Evolutionary conservation across 345 rosid genomes (phyloP).

Genomic region (Cardamine resedifolia): DNA sequence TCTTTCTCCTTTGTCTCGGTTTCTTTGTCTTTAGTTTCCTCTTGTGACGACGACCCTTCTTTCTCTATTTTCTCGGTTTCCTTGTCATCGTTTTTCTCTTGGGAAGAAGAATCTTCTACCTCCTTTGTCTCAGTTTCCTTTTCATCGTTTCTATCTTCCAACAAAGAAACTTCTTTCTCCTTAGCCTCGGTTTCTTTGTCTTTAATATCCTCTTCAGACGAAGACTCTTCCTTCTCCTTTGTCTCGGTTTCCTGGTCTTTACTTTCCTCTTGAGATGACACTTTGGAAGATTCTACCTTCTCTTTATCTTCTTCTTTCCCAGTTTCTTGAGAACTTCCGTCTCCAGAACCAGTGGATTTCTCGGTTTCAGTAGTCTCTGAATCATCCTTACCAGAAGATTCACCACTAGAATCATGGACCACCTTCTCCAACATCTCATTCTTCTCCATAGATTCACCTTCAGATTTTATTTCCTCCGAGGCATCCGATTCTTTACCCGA

Average conservation of each 20-base stretch:
- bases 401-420: slow-evolving; percentile 39
- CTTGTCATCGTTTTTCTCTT: slow-evolving; percentile 8
- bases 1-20: background rate
- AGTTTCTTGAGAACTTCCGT: background rate
- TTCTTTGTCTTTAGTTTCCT: background rate
- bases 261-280: slow-evolving; percentile 14
- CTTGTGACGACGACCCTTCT: background rate
- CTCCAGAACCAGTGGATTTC: slow-evolving; percentile 16
- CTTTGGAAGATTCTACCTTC: slow-evolving; percentile 19
- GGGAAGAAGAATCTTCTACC: slow-evolving; percentile 4
- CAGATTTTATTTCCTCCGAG: slow-evolving; percentile 22
- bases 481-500: slow-evolving; percentile 14
- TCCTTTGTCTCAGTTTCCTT: background rate
- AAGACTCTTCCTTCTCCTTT: slow-evolving; percentile 38
- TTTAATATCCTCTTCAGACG: background rate
- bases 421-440: slow-evolving; percentile 41
- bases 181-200: background rate
- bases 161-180: background rate
- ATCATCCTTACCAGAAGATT: slow-evolving; percentile 10
- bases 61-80: slow-evolving; percentile 6
- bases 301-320: slow-evolving; percentile 1
- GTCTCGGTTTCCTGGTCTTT: slow-evolving; percentile 2
- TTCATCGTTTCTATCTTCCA: background rate
- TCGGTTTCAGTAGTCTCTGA: background rate
- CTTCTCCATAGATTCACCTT: slow-evolving; percentile 43